Conservation (phyloP, 2,329 filamentous ascomycete species). For the Fusarium anthophilum region DNA sequence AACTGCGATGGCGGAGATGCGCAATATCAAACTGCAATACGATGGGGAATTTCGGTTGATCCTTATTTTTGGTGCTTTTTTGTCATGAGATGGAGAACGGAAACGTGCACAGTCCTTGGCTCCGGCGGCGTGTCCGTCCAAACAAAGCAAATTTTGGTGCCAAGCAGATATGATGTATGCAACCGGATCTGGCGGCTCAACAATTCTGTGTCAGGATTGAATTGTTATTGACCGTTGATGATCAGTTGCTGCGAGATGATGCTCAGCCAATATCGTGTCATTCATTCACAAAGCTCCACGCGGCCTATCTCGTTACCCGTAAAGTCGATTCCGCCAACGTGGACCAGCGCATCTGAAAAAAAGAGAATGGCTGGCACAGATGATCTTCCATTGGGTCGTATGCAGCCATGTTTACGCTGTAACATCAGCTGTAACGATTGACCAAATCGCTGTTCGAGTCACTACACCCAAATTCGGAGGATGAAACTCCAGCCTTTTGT, state of each 20-base stretch:
- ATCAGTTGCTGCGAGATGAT: conserved; percentile 5
- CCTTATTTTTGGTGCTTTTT: conserved; percentile 29
- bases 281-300: conserved; percentile 18
- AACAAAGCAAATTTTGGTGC: conserved; percentile 30
- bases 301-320: neutral
- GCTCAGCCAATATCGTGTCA: neutral
- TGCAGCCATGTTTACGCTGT: conserved; percentile 7
- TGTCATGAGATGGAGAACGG: neutral
- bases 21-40: conserved; percentile 6
- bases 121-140: conserved; percentile 38
- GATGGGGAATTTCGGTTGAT: conserved; percentile 31
- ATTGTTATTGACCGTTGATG: neutral
- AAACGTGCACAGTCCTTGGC: conserved; percentile 26
- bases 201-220: neutral
- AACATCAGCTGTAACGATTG: conserved; percentile 5
- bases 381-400: neutral
- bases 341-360: conserved; percentile 10
- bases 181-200: conserved; percentile 41
- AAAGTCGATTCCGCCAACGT: conserved; percentile 3
- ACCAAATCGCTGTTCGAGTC: conserved; percentile 14
- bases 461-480: conserved; percentile 22
- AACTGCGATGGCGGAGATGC: neutral
- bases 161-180: conserved; percentile 37
- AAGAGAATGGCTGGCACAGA: conserved; percentile 3
- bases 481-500: conserved; percentile 28